phyloP scores from a whole-genome alignment of 2,329 filamentous ascomycete species.

The Blumeria hordei region DNA sequence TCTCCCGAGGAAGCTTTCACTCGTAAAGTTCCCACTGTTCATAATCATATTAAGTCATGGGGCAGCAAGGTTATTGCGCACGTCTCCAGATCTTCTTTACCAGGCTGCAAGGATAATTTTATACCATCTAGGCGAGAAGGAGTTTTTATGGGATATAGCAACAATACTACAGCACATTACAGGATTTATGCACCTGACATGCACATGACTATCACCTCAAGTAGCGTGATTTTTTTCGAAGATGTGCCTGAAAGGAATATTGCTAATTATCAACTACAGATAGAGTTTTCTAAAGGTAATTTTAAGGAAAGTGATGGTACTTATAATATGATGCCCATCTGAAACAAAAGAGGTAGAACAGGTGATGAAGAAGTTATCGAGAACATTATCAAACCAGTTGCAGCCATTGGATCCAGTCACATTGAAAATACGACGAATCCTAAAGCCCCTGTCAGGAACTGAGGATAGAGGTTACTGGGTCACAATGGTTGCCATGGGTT shows the following conservation, averaged over 20 bases:
- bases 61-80: neutral
- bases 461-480: too few species aligned
- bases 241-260: neutral
- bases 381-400: too few species aligned
- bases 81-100: neutral
- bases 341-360: too few species aligned
- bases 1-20: neutral
- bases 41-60: neutral
- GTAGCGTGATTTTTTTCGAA: neutral
- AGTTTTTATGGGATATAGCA: conserved; percentile 1
- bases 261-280: neutral
- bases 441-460: too few species aligned
- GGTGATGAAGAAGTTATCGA: too few species aligned
- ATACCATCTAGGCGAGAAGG: conserved; percentile 1
- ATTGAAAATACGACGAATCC: too few species aligned
- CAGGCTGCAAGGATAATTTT: neutral
- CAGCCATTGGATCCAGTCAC: too few species aligned
- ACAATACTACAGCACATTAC: neutral
- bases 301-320: too few species aligned
- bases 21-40: neutral
- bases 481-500: too few species aligned
- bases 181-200: neutral
- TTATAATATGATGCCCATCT: too few species aligned
- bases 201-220: neutral
- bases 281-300: neutral